A percentile compares a stretch with the other conserved stretches of the same genome.
These are phyloP conservation scores for Rhynchospora pubera DNA, from an alignment of 176 grass and related monocot genomes.

Conservation along the genomic window DNA sequence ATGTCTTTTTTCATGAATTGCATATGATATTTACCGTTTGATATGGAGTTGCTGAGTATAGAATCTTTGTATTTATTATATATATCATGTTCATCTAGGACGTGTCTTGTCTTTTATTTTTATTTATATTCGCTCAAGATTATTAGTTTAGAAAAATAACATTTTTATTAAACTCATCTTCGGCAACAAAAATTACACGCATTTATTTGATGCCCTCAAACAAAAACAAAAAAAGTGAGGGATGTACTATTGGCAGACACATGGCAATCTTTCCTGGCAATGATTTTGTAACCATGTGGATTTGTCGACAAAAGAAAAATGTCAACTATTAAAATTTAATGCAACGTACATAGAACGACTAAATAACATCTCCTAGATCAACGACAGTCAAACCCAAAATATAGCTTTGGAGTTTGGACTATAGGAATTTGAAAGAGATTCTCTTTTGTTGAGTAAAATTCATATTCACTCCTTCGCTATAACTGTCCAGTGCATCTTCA, in stretches of 20 bases:
- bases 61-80: neutral
- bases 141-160: neutral
- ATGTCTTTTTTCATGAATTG: neutral
- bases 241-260: neutral
- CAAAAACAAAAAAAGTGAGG: neutral
- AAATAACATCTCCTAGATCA: neutral
- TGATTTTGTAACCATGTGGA: neutral
- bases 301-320: neutral
- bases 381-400: neutral
- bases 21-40: neutral
- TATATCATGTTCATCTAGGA: neutral
- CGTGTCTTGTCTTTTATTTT: neutral
- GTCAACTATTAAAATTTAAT: neutral
- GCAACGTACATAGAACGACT: neutral
- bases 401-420: neutral
- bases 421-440: neutral
- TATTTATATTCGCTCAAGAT: neutral
- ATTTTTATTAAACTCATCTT: neutral
- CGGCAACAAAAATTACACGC: neutral
- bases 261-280: neutral
- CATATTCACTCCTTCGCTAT: neutral
- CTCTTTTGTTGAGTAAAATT: neutral
- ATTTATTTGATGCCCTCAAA: neutral
- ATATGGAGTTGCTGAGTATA: neutral
- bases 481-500: neutral